Evolutionary conservation across 1,284 basidiomycete genomes (phyloP), one percentile per base, ranked within the genome.

Genomic region (Moesziomyces globuligerus): DNA sequence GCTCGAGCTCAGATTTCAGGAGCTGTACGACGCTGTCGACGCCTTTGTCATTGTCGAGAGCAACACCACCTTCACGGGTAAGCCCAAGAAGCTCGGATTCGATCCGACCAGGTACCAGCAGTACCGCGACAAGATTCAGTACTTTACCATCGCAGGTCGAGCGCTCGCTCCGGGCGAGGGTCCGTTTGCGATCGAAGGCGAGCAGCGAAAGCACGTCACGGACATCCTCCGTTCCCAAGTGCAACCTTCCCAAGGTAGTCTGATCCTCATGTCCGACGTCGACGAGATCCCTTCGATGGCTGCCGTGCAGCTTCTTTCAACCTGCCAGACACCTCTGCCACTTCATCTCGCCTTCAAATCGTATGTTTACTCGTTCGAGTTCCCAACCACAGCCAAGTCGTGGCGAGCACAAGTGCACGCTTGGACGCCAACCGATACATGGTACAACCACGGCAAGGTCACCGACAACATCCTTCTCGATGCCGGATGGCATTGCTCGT

Each of bases 41-140:
- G 83, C 84, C 17, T 90, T 90, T 80, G 85, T 90, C 76, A 86
- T 91, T 68, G 83, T 90, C 56, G 89, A 90, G 77, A 86, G 87
- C 49, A 87, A 88, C 75, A 72, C 74, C 65, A 72, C 69, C 25
- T 75, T 58, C 40, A 68, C 56, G 17, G 62, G 69, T 20, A 48
- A 58, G 39, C 50, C 58, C 4, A 71, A 71, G 52, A 32, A 49
- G 21, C 43, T 57, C 23, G 48, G 43, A 13, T 56, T 53, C 18
- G 54, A 56, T 40, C 10, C 21, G 13, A 36, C 29, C 21, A 52
- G 50, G 29, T 58, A 45, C 36, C 39, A 47, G 7, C 15, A 24
- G 21, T 59, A 57, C 21, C 41, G 34, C 21, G 46, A 53, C 40
- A 58, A 54, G 55, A 58, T 58, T 20, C 41, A 6, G 3, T 58